phyloP scores from a whole-genome alignment of 805 yeast genomes.

The Cyberlindnera nakhonratchasimensis region DNA sequence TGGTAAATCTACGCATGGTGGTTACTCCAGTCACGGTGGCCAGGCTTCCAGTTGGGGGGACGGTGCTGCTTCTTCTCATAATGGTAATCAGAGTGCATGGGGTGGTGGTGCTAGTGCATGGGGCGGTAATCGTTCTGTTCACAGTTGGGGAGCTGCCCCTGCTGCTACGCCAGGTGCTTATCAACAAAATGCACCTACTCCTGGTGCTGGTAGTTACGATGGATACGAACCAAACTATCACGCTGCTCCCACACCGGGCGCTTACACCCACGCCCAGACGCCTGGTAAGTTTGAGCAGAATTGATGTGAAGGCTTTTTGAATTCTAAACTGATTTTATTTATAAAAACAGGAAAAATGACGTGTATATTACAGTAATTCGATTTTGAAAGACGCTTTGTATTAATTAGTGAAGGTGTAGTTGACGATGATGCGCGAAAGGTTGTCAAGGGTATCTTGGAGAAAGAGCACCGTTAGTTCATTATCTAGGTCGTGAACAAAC shows the following conservation, averaged over 20 bases:
- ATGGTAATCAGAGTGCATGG: neutral
- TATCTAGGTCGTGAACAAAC: no score
- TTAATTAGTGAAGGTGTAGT: neutral
- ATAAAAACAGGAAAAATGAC: no score
- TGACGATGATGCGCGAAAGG: no score
- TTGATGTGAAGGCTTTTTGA: no score
- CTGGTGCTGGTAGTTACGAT: constrained; percentile 26
- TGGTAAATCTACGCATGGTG: constrained; percentile 7
- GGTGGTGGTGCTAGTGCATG: constrained; percentile 10
- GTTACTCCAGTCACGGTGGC: constrained; percentile 8
- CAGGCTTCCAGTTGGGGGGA: constrained; percentile 3
- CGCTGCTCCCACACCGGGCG: constrained; percentile 18
- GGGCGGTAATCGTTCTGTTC: constrained; percentile 34
- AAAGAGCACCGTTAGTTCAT: no score
- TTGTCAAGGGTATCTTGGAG: no score
- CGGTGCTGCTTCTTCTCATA: neutral
- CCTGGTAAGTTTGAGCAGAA: constrained; percentile 7
- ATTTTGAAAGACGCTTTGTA: no score
- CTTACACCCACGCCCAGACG: constrained; percentile 10
- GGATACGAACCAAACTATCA: constrained; percentile 2
- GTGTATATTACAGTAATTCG: no score
- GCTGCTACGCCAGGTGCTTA: constrained; percentile 31
- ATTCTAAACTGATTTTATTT: no score
- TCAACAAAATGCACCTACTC: constrained; percentile 36
- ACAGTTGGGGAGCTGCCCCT: constrained; percentile 13